phyloP scores from a whole-genome alignment of 2,329 filamentous ascomycete genomes.

The Pseudocercospora pini-densiflorae region DNA sequence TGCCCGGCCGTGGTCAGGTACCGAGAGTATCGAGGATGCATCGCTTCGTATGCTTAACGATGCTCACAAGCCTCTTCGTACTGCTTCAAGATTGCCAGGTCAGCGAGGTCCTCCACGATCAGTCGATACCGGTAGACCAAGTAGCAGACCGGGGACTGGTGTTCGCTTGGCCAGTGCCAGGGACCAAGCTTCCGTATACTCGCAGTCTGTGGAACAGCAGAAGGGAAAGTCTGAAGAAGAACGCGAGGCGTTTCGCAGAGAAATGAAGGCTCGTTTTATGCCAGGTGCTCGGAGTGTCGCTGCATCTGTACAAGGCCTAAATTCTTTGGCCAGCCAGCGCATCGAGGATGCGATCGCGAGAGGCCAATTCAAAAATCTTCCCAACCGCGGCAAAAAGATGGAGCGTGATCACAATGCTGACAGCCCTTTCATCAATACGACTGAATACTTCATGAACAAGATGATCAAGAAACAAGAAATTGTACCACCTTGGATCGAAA shows the following conservation, averaged over 20 bases:
- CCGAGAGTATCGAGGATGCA: slow-evolving; percentile 74
- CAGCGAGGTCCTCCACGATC: slow-evolving; percentile 45
- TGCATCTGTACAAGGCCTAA: slow-evolving; percentile 75
- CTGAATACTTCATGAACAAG: slow-evolving; percentile 97
- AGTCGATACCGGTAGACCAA: slow-evolving; percentile 51
- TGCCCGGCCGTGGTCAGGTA: slow-evolving; percentile 76
- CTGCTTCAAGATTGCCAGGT: slow-evolving; percentile 45
- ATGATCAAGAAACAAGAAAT: slow-evolving; percentile 97
- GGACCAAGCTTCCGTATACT: slow-evolving; percentile 62
- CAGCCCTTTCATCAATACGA: slow-evolving; percentile 92
- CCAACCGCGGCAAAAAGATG: slow-evolving; percentile 72
- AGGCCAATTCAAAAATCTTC: slow-evolving; percentile 86
- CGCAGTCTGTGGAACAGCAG: slow-evolving; percentile 56
- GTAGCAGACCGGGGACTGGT: slow-evolving; percentile 46
- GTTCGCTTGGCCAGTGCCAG: slow-evolving; percentile 61
- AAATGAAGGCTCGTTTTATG: slow-evolving; percentile 80
- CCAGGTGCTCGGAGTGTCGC: slow-evolving; percentile 75
- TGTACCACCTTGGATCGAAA: slow-evolving; percentile 97
- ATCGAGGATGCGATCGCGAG: slow-evolving; percentile 94
- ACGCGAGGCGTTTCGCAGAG: slow-evolving; percentile 69
- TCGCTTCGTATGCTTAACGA: slow-evolving; percentile 78
- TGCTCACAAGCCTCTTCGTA: slow-evolving; percentile 61
- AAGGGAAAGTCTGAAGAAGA: slow-evolving; percentile 70
- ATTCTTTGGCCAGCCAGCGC: slow-evolving; percentile 83
- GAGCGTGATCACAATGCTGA: slow-evolving; percentile 80